Percentiles rank a stretch among this genome's conserved stretches.
Evolutionary conservation across 345 rosid species (phyloP).

Genomic region (Ceriops zippeliana): DNA sequence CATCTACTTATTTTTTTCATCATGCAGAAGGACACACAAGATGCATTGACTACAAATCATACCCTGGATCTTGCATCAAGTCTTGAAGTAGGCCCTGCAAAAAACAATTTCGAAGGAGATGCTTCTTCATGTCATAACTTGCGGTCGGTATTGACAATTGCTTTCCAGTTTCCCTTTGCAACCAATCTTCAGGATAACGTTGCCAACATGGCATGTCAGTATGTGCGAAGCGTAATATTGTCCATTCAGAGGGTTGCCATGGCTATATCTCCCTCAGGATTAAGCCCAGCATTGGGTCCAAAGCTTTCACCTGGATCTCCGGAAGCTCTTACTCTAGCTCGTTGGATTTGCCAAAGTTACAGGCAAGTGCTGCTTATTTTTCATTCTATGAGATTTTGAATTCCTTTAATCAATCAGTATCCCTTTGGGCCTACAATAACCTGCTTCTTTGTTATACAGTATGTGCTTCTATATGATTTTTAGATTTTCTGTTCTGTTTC

Average conservation of each 20-base stretch:
- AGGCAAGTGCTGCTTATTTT: constrained; percentile 36
- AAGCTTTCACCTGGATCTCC: constrained; percentile 87
- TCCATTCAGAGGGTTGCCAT: constrained; percentile 94
- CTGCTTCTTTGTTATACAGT: too few relatives aligned
- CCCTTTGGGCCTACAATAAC: background rate
- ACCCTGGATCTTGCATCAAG: constrained; percentile 92
- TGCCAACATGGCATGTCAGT: constrained; percentile 90
- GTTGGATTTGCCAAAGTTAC: constrained; percentile 90
- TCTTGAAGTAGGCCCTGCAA: constrained; percentile 76
- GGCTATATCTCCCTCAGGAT: constrained; percentile 88
- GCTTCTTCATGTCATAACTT: constrained; percentile 39
- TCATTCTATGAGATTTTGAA: background rate
- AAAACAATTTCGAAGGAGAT: constrained; percentile 50
- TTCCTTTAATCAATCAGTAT: background rate
- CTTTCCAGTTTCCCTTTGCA: constrained; percentile 94
- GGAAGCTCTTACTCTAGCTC: constrained; percentile 85
- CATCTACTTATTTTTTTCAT: constrained; percentile 16
- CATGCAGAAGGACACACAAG: constrained; percentile 60
- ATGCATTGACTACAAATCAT: constrained; percentile 48
- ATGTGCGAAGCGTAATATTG: constrained; percentile 83
- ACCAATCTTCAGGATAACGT: constrained; percentile 85
- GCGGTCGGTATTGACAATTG: constrained; percentile 87
- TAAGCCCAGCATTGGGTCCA: constrained; percentile 57
- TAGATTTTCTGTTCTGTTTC: constrained; percentile 12
- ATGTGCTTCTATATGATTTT: background rate